A percentile compares a stretch with the other conserved stretches of the same genome.
Evolutionary conservation across 2,329 filamentous ascomycete genomes (phyloP).

Genomic region (Pestalotiopsis sp.): DNA sequence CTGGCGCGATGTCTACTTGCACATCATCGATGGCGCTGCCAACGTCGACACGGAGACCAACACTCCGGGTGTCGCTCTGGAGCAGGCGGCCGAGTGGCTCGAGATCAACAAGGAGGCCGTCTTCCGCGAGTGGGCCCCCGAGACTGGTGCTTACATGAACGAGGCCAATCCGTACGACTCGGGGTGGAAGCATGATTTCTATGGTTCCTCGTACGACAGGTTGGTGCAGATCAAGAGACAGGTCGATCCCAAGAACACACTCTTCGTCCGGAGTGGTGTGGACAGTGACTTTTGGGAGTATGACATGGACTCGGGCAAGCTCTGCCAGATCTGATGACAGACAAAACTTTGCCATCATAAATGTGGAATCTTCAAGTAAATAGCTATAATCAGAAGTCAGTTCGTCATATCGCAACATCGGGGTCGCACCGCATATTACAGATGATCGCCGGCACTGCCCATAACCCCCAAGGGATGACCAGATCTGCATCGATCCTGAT

Average conservation of each 20-base stretch:
- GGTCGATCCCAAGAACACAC: constrained; percentile 34
- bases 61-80: neutral
- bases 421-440: too few species aligned
- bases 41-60: neutral
- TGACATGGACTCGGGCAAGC: constrained; percentile 1
- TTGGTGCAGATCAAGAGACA: constrained; percentile 41
- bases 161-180: constrained; percentile 40
- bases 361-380: neutral
- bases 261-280: neutral
- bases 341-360: neutral
- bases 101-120: constrained; percentile 5
- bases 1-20: constrained; percentile 6
- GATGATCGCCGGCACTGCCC: too few species aligned
- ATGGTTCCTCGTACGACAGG: constrained; percentile 34
- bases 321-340: neutral
- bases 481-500: neutral
- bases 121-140: constrained; percentile 1
- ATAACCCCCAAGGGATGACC: neutral
- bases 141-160: constrained; percentile 33
- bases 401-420: neutral
- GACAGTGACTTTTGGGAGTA: constrained; percentile 2
- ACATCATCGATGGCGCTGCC: neutral
- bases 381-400: neutral
- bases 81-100: neutral
- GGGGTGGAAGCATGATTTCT: constrained; percentile 34